Evolutionary conservation across 805 yeast genomes (phyloP).

Genomic region (Pichia membranifaciens): DNA sequence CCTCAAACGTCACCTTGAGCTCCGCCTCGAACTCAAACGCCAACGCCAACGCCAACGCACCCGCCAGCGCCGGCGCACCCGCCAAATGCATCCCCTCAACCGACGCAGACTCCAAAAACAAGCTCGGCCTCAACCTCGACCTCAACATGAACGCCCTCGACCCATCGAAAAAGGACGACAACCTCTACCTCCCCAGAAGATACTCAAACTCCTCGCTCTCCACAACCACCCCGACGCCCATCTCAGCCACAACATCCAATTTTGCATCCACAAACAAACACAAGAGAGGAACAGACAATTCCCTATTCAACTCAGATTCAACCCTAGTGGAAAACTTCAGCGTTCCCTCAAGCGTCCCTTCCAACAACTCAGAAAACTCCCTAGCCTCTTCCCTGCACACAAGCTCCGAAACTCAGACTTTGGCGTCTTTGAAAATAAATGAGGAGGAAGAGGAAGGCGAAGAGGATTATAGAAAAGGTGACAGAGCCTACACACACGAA

Average conservation of each 20-base stretch:
- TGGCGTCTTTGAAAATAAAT: not conserved
- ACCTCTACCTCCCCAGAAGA: not conserved
- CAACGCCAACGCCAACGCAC: not conserved
- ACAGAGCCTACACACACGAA: too few species aligned
- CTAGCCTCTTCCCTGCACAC: not conserved
- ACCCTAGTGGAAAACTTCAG: constrained; percentile 10
- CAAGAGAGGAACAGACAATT: constrained; percentile 9
- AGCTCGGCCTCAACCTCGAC: not conserved
- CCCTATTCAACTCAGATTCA: constrained; percentile 13
- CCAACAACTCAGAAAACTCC: constrained; percentile 4
- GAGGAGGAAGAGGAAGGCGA: constrained; percentile 3
- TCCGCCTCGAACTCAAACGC: not conserved
- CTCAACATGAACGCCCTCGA: not conserved
- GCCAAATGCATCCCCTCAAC: not conserved
- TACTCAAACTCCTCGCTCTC: not conserved
- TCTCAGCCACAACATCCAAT: not conserved
- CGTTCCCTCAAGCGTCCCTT: not conserved
- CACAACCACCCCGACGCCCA: not conserved
- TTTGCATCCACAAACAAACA: constrained; percentile 1
- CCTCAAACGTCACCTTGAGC: too few species aligned
- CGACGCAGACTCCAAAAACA: not conserved
- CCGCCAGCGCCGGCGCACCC: not conserved
- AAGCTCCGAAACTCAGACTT: not conserved
- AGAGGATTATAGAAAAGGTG: too few species aligned
- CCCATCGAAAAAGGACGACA: not conserved